A percentile compares a stretch with the other conserved stretches of the same genome.
These are phyloP conservation scores for Microsporum ferrugineum DNA, from an alignment of 2,329 filamentous ascomycete genomes.

Conservation along the genomic window DNA sequence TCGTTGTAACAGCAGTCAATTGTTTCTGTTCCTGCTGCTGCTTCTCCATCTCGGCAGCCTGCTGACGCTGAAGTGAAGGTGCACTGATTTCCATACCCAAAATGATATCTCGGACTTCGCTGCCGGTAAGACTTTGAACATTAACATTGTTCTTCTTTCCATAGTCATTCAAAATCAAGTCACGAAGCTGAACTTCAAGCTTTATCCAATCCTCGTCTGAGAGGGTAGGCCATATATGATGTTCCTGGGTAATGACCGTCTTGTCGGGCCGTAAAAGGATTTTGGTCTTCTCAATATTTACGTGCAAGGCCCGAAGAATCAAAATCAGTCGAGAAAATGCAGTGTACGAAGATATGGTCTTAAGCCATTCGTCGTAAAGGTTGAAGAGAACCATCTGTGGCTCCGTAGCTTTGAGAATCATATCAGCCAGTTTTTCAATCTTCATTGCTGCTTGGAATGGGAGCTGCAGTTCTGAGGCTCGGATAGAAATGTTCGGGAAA, in stretches of 20 bases:
- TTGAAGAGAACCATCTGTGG: conserved; percentile 99
- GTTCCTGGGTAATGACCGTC: conserved; percentile 94
- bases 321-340: conserved; percentile 92
- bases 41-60: conserved; percentile 97
- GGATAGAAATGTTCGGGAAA: conserved; percentile 98
- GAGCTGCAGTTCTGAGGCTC: conserved; percentile 88
- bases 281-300: conserved; percentile 98
- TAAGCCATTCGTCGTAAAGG: conserved; percentile 96
- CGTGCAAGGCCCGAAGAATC: conserved; percentile 86
- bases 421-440: conserved; percentile 96
- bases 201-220: conserved; percentile 98
- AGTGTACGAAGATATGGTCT: conserved; percentile 96
- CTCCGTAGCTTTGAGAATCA: conserved; percentile 94
- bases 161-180: conserved; percentile 95
- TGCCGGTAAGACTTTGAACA: conserved; percentile 87
- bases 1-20: conserved; percentile 91
- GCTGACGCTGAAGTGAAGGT: conserved; percentile 93
- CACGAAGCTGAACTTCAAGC: conserved; percentile 91
- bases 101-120: conserved; percentile 96
- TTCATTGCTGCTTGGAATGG: conserved; percentile 99
- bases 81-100: conserved; percentile 99
- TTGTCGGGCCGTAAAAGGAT: conserved; percentile 89
- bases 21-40: conserved; percentile 96
- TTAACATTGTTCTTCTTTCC: conserved; percentile 99
- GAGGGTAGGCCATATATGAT: conserved; percentile 95